Evolutionary conservation across 495 filamentous ascomycete species (phyloP).

Genomic region (Lasiosphaeria miniovina): DNA sequence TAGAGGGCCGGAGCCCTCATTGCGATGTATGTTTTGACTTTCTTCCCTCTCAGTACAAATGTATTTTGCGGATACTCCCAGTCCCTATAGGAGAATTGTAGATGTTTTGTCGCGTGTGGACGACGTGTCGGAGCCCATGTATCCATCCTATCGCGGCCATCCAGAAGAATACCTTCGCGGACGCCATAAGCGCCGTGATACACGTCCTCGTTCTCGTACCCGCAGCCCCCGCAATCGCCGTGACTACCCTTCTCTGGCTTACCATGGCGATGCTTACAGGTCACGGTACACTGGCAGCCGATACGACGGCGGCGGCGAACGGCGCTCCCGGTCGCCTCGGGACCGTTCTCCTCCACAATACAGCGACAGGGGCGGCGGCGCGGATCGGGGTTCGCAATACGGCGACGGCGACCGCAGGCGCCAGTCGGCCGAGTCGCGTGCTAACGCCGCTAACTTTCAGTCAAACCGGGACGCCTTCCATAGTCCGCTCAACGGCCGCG

Average conservation of each 20-base stretch:
- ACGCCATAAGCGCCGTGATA: neutral
- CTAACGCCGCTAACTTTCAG: conserved; percentile 45
- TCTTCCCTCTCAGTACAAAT: neutral
- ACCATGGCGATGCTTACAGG: conserved; percentile 29
- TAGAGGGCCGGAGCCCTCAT: conserved; percentile 10
- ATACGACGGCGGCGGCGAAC: conserved; percentile 47
- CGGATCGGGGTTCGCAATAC: conserved; percentile 37
- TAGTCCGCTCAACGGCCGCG: conserved; percentile 38
- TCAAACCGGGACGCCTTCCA: conserved; percentile 49
- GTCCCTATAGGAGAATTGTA: neutral
- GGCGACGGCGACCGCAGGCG: conserved; percentile 47
- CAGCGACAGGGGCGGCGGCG: conserved; percentile 41
- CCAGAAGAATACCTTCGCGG: neutral
- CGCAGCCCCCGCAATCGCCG: conserved; percentile 7
- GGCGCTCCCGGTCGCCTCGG: conserved; percentile 51
- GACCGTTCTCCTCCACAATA: conserved; percentile 54
- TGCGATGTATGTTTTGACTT: conserved; percentile 9
- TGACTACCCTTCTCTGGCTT: conserved; percentile 8
- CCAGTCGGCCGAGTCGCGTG: conserved; percentile 47
- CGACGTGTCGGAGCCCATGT: neutral
- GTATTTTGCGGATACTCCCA: neutral
- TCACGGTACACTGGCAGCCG: conserved; percentile 44
- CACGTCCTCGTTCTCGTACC: conserved; percentile 1
- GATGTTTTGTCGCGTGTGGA: too few species aligned
- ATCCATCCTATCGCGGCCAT: neutral